A percentile compares a stretch with the other conserved stretches of the same genome.
Evolutionary conservation across 768 basidiomycete species (phyloP).

Genomic region (Leccinum fibrillosum): DNA sequence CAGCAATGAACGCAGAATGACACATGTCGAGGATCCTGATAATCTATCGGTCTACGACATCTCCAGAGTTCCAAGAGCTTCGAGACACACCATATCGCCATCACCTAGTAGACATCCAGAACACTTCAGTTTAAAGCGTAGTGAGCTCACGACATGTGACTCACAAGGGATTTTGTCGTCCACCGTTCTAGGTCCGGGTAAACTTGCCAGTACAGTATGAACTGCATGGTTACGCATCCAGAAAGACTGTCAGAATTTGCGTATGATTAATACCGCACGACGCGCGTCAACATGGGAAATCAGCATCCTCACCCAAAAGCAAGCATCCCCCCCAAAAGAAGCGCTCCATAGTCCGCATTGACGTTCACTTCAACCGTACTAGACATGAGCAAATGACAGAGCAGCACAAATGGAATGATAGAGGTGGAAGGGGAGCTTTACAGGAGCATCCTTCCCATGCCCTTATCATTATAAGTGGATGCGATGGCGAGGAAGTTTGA

Average conservation of each 20-base stretch:
- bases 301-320: slow-evolving; percentile 16
- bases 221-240: slow-evolving; percentile 26
- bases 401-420: background rate
- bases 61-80: background rate
- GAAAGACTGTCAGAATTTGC: slow-evolving; percentile 15
- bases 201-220: slow-evolving; percentile 22
- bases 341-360: slow-evolving; percentile 14
- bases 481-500: background rate
- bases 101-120: slow-evolving; percentile 14
- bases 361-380: background rate
- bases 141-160: background rate
- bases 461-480: slow-evolving; percentile 6
- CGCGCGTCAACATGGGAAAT: background rate
- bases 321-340: slow-evolving; percentile 22
- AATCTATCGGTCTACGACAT: background rate
- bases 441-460: background rate
- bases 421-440: background rate
- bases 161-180: slow-evolving; percentile 19
- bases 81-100: slow-evolving; percentile 17
- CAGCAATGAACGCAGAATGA: slow-evolving; percentile 22
- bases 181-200: slow-evolving; percentile 12
- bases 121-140: background rate
- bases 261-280: background rate
- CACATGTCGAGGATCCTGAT: slow-evolving; percentile 22
- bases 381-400: slow-evolving; percentile 2